Base-by-base conservation (phyloP, 495 filamentous ascomycete species). In the Rusavskia elegans region DNA sequence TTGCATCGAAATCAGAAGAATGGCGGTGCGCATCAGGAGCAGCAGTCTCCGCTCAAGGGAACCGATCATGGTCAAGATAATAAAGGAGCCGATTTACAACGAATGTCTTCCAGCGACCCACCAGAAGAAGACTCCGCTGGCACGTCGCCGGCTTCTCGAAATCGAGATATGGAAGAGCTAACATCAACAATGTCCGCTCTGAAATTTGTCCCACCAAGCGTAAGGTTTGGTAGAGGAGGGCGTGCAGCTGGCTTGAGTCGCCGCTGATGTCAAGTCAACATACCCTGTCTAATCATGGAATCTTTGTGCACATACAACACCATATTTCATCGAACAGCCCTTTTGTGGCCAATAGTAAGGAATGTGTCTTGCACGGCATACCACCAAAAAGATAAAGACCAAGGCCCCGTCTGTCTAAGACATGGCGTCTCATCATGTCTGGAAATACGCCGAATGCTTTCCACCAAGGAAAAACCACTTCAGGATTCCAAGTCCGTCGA, bases 131-230 rank as follows among this genome's bases (percentile, higher is more conserved):
- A 32, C 45, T 6, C 27, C 13, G 23, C 21, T 29, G 8, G 16
- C 29, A 54, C 65, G 30, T 70, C 68, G 16, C 50, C 60, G 38
- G 66, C 67, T 44, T 58, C 63, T 53, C 39, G 61, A 14, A 52
- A 59, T 27, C 35, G 57, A 38, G 81, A 81, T 21, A 81, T 95
- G 64, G 78, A 83, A 20, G 77, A 81, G 50, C 67, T 95, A 11
- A 72, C 80, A n/a, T 74, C 73, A 27, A 85, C 85, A 5, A 89
- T 96, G 87, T 84, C 85, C 6, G 74, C 84, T 0, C 66, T 96
- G 37, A 83, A 80, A 45, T 89, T 96, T 61, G 79, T 95, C 8
- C 89, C 89, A 17, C 66, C 74, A 14, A 89, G 82, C 59, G 74
- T 96, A 25, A 72, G 78, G 19, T 86, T 87, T 57, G 84, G 84